Evolutionary conservation across 306 rosid genomes (phyloP), one percentile per base, ranked within the genome.

Genomic region (Arachis hypogaea): DNA sequence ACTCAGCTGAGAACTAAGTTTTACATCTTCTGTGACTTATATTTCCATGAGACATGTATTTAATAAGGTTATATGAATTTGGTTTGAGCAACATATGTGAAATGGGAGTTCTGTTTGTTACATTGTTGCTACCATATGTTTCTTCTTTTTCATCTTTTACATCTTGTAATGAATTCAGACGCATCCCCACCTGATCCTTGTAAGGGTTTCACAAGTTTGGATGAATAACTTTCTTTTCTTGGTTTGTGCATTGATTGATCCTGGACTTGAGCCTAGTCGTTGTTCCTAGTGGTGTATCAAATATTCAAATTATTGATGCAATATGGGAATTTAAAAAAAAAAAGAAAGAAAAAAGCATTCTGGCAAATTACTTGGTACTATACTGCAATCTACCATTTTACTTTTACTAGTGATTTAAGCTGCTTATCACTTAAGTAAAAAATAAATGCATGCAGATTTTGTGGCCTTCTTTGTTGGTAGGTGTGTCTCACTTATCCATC

Each of bases 1-100:
- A 45, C 16, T 46, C 18, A 46, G 36, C 56, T 9, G 30, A 11
- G 47, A 8, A 6, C 68, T 44, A 5, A 50, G 43, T 9, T 76
- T 50, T 22, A 10, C 28, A 22, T 65, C 16, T 51, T 69, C n/a
- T 22, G 41, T 56, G 62, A 57, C 47, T 70, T 40, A 6, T 58
- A 38, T 78, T 65, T 47, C 52, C 1, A 5, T 46, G 56, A 54
- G 63, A 42, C 11, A 51, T 9, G 12, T 55, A 40, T 14, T 18
- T 66, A 7, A 16, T 42, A 68, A 44, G 7, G 47, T 80, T 68
- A 33, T 73, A 63, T 74, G 66, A 47, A 44, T 68, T 72, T 40
- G 28, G 73, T 72, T 6, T 43, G 57, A 36, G 8, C 11, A 18
- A 29, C 57, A 10, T 44, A 59, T 22, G 59, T 72, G 14, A 71